phyloP scores from a whole-genome alignment of 768 basidiomycete genomes.

The Galerina marginata region DNA sequence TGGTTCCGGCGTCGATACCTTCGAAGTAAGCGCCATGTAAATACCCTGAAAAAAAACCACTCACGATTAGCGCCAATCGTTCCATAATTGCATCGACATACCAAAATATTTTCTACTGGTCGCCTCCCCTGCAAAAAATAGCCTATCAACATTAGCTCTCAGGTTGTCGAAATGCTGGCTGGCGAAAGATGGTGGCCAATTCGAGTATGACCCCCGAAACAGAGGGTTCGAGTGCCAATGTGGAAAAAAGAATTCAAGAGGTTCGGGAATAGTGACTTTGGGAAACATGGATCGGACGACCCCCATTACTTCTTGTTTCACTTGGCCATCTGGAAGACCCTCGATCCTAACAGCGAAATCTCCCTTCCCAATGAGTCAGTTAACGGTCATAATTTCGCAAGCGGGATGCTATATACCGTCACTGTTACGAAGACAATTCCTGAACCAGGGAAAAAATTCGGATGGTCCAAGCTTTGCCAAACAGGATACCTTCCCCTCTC shows the following conservation, averaged over 20 bases:
- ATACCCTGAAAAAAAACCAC: slow-evolving; percentile 43
- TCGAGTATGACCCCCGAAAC: slow-evolving; percentile 68
- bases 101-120: slow-evolving; percentile 64
- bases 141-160: slow-evolving; percentile 54
- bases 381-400: not conserved
- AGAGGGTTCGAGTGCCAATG: slow-evolving; percentile 59
- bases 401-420: slow-evolving; percentile 34
- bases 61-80: not conserved
- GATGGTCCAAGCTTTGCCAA: slow-evolving; percentile 69
- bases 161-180: slow-evolving; percentile 58
- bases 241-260: slow-evolving; percentile 58
- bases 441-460: slow-evolving; percentile 63
- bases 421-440: slow-evolving; percentile 61
- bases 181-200: slow-evolving; percentile 70
- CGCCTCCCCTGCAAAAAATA: slow-evolving; percentile 72
- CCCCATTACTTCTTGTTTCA: slow-evolving; percentile 57
- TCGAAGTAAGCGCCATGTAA: slow-evolving; percentile 66
- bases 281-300: slow-evolving; percentile 67
- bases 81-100: slow-evolving; percentile 17
- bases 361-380: slow-evolving; percentile 42
- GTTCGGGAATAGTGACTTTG: slow-evolving; percentile 55
- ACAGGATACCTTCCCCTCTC: slow-evolving; percentile 68
- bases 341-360: slow-evolving; percentile 67
- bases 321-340: slow-evolving; percentile 47
- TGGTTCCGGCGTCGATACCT: slow-evolving; percentile 45